Evolutionary conservation across 768 basidiomycete genomes (phyloP).

Genomic region (Termitomyces heimii): DNA sequence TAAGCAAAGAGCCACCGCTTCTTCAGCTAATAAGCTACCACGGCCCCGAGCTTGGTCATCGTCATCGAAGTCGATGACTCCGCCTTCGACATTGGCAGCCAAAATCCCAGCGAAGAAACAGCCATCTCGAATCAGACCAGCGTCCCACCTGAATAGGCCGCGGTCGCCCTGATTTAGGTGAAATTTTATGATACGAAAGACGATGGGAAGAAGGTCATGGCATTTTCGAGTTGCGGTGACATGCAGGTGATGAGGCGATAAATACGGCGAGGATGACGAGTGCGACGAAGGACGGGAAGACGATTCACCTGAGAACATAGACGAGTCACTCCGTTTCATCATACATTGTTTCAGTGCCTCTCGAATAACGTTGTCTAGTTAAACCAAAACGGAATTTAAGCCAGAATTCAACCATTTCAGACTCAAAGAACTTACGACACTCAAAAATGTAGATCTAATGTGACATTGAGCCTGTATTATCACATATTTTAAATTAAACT

Average conservation of each 20-base stretch:
- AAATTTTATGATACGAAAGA: conserved; percentile 45
- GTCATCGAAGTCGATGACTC: conserved; percentile 31
- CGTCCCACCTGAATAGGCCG: conserved; percentile 76
- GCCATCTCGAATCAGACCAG: conserved; percentile 82
- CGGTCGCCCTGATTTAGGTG: conserved; percentile 35
- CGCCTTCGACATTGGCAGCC: conserved; percentile 56
- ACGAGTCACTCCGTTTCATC: conserved; percentile 12
- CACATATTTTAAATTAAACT: conserved; percentile 1
- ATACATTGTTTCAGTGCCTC: conserved; percentile 70
- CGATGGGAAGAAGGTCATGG: conserved; percentile 40
- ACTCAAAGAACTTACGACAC: conserved; percentile 51
- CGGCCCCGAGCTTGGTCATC: conserved; percentile 24
- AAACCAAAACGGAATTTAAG: conserved; percentile 3
- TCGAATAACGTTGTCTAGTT: conserved; percentile 76
- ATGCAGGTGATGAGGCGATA: conserved; percentile 41
- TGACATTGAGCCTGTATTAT: conserved; percentile 12
- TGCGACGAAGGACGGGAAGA: conserved; percentile 42
- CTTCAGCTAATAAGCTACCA: conserved; percentile 28
- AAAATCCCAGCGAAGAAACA: conserved; percentile 84
- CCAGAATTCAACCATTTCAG: conserved; percentile 1
- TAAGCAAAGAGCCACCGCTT: conserved; percentile 53
- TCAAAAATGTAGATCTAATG: conserved; percentile 83
- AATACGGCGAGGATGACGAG: conserved; percentile 39
- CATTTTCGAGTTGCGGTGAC: conserved; percentile 46
- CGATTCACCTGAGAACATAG: conserved; percentile 37